Evolutionary conservation across 768 basidiomycete species (phyloP).

Genomic region (Coprinopsis marcescibilis): DNA sequence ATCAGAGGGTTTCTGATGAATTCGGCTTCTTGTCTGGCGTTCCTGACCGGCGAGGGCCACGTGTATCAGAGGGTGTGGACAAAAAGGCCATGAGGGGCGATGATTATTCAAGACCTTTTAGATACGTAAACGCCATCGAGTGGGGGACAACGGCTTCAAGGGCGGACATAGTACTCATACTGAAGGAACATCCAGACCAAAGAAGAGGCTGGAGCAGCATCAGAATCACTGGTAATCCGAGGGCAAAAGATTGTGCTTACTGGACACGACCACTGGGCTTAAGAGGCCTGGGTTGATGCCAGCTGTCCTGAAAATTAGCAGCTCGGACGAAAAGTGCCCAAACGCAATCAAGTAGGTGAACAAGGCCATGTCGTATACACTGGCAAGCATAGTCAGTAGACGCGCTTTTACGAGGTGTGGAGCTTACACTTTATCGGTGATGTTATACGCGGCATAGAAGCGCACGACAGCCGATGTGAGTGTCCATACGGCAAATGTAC

Average conservation of each 20-base stretch:
- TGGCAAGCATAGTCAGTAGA: conserved; percentile 26
- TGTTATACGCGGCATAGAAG: conserved; percentile 84
- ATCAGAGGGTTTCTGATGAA: too few species aligned
- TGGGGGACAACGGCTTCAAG: too few species aligned
- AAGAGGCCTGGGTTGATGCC: conserved; percentile 54
- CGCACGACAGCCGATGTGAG: conserved; percentile 79
- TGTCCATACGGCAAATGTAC: conserved; percentile 92
- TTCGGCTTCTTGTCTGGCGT: too few species aligned
- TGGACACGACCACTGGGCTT: conserved; percentile 78
- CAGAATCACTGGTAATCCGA: conserved; percentile 1
- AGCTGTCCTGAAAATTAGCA: conserved; percentile 75
- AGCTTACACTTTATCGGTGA: conserved; percentile 72
- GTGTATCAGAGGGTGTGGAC: too few species aligned
- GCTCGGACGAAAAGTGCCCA: conserved; percentile 82
- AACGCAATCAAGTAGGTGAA: conserved; percentile 88
- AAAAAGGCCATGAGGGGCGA: too few species aligned
- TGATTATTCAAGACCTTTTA: too few species aligned
- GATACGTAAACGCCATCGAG: too few species aligned
- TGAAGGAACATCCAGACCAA: conserved; percentile 84
- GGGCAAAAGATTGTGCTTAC: conserved; percentile 41
- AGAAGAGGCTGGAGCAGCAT: conserved; percentile 44
- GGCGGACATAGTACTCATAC: conserved; percentile 73
- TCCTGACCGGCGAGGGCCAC: too few species aligned
- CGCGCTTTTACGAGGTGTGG: conserved; percentile 4
- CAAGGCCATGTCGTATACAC: conserved; percentile 85